A percentile compares a stretch with the other conserved stretches of the same genome.
These are phyloP conservation scores for Umbelopsis vinacea DNA, from an alignment of 192 early-diverging fungal genomes.

Conservation along the genomic window DNA sequence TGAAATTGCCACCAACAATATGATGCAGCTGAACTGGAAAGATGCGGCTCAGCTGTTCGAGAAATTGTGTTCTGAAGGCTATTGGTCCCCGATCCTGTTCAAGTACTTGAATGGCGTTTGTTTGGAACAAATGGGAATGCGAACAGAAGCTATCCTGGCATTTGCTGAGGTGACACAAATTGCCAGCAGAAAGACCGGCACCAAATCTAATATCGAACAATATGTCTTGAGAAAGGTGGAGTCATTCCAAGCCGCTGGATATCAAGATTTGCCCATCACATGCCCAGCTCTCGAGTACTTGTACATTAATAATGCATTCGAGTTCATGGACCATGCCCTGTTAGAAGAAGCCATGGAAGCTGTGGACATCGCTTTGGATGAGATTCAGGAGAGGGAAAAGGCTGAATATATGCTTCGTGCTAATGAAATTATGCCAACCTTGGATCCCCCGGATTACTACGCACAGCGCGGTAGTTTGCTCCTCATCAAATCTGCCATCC, in stretches of 20 bases:
- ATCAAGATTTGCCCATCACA: constrained; percentile 48
- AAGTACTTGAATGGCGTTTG: constrained; percentile 48
- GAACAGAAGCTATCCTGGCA: constrained; percentile 71
- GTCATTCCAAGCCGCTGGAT: constrained; percentile 44
- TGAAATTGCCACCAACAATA: constrained; percentile 51
- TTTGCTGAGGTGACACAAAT: constrained; percentile 52
- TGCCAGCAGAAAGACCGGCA: constrained; percentile 39
- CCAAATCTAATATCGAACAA: constrained; percentile 49
- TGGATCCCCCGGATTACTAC: constrained; percentile 30
- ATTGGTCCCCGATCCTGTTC: constrained; percentile 54
- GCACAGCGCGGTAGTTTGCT: constrained; percentile 46
- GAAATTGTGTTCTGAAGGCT: constrained; percentile 43
- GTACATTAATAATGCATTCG: constrained; percentile 49
- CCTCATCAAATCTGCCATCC: constrained; percentile 51
- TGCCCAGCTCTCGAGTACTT: constrained; percentile 50
- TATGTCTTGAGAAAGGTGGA: constrained; percentile 50
- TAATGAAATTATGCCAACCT: constrained; percentile 25
- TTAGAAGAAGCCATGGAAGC: constrained; percentile 28
- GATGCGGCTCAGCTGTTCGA: constrained; percentile 44
- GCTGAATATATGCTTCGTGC: constrained; percentile 32
- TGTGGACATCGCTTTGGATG: constrained; percentile 37
- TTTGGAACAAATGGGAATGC: constrained; percentile 59
- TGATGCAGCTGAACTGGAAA: constrained; percentile 49
- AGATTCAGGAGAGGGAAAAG: constrained; percentile 35
- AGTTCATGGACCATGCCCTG: constrained; percentile 40